Conservation (phyloP, 1,139 yeast genomes). For the Magnusiomyces tetraspermus region DNA sequence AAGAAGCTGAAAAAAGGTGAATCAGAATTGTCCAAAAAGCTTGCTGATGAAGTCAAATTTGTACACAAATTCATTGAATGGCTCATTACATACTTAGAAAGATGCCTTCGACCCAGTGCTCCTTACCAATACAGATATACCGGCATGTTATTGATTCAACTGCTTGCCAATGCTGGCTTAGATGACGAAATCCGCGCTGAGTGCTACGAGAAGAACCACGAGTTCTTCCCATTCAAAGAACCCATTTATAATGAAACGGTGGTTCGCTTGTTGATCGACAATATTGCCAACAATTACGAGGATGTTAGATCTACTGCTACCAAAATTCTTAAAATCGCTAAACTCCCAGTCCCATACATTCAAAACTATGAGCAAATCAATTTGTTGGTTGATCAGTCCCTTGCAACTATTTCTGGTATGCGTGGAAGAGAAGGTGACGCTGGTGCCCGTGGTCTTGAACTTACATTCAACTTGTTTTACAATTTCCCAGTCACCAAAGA, state of each 20-base stretch:
- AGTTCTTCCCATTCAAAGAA: conserved; percentile 39
- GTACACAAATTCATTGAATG: conserved; percentile 37
- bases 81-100: conserved; percentile 37
- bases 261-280: conserved; percentile 46
- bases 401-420: conserved; percentile 42
- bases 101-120: conserved; percentile 52
- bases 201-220: conserved; percentile 35
- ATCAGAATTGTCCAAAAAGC: conserved; percentile 14
- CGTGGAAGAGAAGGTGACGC: conserved; percentile 73
- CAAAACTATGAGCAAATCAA: conserved; percentile 24
- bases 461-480: conserved; percentile 31
- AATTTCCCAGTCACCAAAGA: conserved; percentile 17
- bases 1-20: conserved; percentile 27
- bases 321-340: conserved; percentile 42
- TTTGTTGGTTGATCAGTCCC: conserved; percentile 33
- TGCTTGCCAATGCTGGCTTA: conserved; percentile 47
- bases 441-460: conserved; percentile 59
- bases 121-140: conserved; percentile 55
- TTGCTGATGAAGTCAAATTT: conserved; percentile 18
- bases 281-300: conserved; percentile 60
- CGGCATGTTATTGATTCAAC: conserved; percentile 42
- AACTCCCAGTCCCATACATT: conserved; percentile 30
- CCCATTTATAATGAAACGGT: conserved; percentile 36
- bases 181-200: conserved; percentile 38
- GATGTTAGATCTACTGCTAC: conserved; percentile 56